A percentile compares a stretch with the other conserved stretches of the same genome.
These are phyloP conservation scores for Fusarium siculi DNA, from an alignment of 2,329 filamentous ascomycete species.

Conservation along the genomic window DNA sequence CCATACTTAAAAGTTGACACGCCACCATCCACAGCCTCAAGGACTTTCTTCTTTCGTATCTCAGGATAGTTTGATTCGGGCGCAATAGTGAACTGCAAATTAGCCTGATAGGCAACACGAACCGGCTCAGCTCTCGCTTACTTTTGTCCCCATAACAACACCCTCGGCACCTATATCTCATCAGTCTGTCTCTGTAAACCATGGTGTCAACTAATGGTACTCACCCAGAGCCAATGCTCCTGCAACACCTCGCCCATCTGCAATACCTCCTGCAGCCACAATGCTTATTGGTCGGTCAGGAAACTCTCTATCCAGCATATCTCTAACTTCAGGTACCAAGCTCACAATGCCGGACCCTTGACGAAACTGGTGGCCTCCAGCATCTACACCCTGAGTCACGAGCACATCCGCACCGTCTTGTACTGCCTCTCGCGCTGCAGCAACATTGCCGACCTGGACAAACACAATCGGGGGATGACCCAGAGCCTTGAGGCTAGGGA, in stretches of 20 bases:
- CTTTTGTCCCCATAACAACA: constrained; percentile 57
- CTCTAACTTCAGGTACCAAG: constrained; percentile 67
- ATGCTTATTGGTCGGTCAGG: constrained; percentile 51
- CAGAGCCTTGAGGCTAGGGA: constrained; percentile 48
- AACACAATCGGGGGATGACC: constrained; percentile 59
- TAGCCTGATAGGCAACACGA: constrained; percentile 3
- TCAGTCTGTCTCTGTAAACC: neutral
- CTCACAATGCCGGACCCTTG: constrained; percentile 64
- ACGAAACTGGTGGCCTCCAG: constrained; percentile 70
- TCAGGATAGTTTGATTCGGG: constrained; percentile 56
- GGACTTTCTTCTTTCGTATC: constrained; percentile 53
- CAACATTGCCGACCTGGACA: constrained; percentile 70
- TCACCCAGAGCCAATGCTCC: constrained; percentile 65
- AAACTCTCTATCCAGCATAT: constrained; percentile 56
- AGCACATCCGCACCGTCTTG: constrained; percentile 65
- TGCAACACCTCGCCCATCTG: constrained; percentile 64
- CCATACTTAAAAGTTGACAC: constrained; percentile 57
- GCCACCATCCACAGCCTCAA: constrained; percentile 57
- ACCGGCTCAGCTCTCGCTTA: constrained; percentile 29
- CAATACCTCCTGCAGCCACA: constrained; percentile 70
- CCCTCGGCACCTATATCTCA: constrained; percentile 53
- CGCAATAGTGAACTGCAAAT: constrained; percentile 56
- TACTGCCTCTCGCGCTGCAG: constrained; percentile 61
- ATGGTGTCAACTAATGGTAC: constrained; percentile 17
- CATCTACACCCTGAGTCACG: constrained; percentile 72